Base-by-base conservation (phyloP, 768 basidiomycete genomes). In the Tephrocybe sp. region DNA sequence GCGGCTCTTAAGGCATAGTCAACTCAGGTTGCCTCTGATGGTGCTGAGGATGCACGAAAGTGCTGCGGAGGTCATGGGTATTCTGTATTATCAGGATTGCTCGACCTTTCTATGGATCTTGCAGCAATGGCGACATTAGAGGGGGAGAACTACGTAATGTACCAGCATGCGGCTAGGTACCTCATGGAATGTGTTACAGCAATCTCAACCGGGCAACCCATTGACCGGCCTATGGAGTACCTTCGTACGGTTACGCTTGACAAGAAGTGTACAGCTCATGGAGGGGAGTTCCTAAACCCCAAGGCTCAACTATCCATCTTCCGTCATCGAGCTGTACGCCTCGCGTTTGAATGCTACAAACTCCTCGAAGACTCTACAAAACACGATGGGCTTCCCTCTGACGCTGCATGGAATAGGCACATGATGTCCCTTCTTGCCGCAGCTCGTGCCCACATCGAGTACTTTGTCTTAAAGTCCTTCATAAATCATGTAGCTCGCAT, bases 121-220 rank as follows among this genome's bases (percentile, higher is more conserved):
- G 52, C 60, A 2, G 49, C 62, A 4, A 55, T 57, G 26, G 44
- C 54, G 11, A 65, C 60, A 1, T 40, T 65, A 5, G 62, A 66
- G 39, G 65, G 65, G 9, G 63, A 65, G 40, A 61, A 65, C 35
- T 62, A 58, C 26, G 62, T 63, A 17, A 62, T 65, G 63, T 66
- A 62, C 42, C 63, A 61, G 48, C 65, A 66, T 48, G 51, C 63
- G 5, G 65, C 63, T 6, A 51, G 65, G n/a, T 61, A 57, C 36
- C 56, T 65, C 34, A 39, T 65, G 6, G 62, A 65, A 42, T 51
- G 54, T 40, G 50, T 51, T 19, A 26, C 48, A 8, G 45, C 49
- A 8, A 45, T 56, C 23, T 20, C 26, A 4, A 14, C 11, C 9
- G 20, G 50, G 4, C 26, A 51, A 17, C 4, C 30, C 6, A 42